Base-by-base conservation (phyloP, 1,284 basidiomycete genomes). In the Apiotrichum montevideense region DNA sequence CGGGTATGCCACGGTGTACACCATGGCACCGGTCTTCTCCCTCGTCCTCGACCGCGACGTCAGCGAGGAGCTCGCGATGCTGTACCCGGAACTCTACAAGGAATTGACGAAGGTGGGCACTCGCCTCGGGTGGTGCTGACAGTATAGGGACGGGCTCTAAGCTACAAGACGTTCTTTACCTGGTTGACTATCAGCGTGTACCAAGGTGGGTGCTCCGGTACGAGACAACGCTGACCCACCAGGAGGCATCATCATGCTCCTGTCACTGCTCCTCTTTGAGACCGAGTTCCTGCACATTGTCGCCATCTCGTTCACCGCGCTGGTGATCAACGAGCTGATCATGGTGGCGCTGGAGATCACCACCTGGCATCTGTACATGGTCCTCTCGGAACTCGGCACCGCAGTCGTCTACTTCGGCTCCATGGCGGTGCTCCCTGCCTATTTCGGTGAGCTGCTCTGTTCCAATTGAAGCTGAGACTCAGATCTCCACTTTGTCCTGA, bases 331-430 rank as follows among this genome's bases (percentile, higher is more conserved):
- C 75, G 96, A 99, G 73, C 83, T 99, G 51, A 93, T 98, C 77
- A 99, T 99, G 96, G 96, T 98, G 43, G 93, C 92, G 0, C 75
- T 98, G 61, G 93, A 98, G 76, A 94, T 98, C 61, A 98, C 94
- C 1, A 97, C 90, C 59, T 98, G 94, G 95, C 96, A 99, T 76
- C 71, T 85, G 6, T 98, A 97, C 77, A 98, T 98, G 96, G 83
- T 96, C 51, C 80, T 97, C 39, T 88, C 90, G 3, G 92, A 98
- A 73, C 79, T 98, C 39, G 87, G 86, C 29, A 98, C 95, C 0
- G 82, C 96, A 15, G 78, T 87, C 58, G 82, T 98, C 62, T 99
- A 98, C 72, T 85, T 90, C 55, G 81, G 90, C 52, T 95, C 90
- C 72, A 97, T 99, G 67, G 85, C 86, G 0, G 91, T 99, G 74